phyloP scores from a whole-genome alignment of 176 grass and related monocot genomes.

The Oryza rufipogon region DNA sequence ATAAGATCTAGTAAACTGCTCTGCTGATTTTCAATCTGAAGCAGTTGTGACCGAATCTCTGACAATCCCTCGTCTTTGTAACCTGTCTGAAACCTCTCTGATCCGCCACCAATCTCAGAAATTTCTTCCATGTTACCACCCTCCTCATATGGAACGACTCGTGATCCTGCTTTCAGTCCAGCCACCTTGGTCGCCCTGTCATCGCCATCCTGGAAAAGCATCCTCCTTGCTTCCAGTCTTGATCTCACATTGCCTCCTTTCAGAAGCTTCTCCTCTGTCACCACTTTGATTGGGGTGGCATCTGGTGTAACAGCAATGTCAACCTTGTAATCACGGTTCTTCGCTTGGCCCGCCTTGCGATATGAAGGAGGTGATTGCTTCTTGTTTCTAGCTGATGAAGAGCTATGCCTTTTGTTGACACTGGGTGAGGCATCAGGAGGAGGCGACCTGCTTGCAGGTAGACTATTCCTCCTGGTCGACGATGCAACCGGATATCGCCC shows the following conservation, averaged over 20 bases:
- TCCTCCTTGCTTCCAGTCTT: conserved; percentile 56
- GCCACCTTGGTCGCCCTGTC: conserved; percentile 50
- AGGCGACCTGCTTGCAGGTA: conserved; percentile 59
- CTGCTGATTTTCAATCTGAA: conserved; percentile 98
- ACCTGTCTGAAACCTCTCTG: conserved; percentile 38
- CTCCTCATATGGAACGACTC: conserved; percentile 70
- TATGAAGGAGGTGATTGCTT: conserved; percentile 64
- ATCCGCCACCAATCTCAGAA: conserved; percentile 52
- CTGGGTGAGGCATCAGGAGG: conserved; percentile 64
- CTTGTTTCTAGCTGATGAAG: conserved; percentile 71
- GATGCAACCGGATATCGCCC: conserved; percentile 51
- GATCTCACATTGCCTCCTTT: conserved; percentile 58
- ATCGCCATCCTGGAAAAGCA: conserved; percentile 63
- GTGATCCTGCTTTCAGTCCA: conserved; percentile 64
- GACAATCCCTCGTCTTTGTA: conserved; percentile 73
- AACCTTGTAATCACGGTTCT: conserved; percentile 66
- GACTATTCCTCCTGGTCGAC: conserved; percentile 48
- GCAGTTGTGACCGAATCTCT: conserved; percentile 70
- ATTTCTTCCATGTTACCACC: conserved; percentile 59
- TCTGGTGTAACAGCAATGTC: conserved; percentile 54
- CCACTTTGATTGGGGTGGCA: conserved; percentile 77
- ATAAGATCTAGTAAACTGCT: conserved; percentile 87
- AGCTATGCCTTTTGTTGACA: conserved; percentile 52
- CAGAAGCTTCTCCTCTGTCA: conserved; percentile 66
- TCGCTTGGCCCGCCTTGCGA: conserved; percentile 44